Base-by-base conservation (phyloP, 106 monocot genomes). In the Dendrobium chrysotoxum region DNA sequence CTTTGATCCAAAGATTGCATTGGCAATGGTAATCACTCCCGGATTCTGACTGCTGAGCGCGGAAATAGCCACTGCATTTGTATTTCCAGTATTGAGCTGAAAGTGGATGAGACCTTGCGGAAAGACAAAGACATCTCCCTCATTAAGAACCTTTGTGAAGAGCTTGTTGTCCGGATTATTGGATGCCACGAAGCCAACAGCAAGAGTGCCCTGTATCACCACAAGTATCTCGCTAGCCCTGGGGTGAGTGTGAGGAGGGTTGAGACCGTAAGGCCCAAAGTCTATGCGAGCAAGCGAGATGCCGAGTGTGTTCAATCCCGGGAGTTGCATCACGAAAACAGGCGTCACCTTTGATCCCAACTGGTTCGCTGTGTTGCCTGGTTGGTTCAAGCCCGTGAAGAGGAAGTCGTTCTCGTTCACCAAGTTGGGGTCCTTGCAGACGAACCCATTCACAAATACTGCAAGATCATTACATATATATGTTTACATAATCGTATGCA, bases 211-310 rank as follows among this genome's bases (percentile, higher is more conserved):
- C 46, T 89, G 68, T 35, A 35, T 35, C 35, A 35, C 35, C 35
- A 90, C 5, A 6, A 97, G 86, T 6, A 94, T 3, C 90, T 97
- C 92, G 28, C 76, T 79, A 18, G 74, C 96, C 12, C 28, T 85
- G 4, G 96, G 94, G 86, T 97, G 96, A 47, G 89, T 91, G 94
- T 97, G 96, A 15, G 96, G 94, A 23, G 94, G 38, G 12, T 90
- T 90, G 17, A 92, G 94, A 16, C 86, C 86, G 2, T 38, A 40
- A 12, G 81, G 89, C 31, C 92, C 39, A 8, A 38, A 39, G 86
- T 92, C 92, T 17, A 90, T 85, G 25, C 96, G 87, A 39, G 89
- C 94, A 12, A 79, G 76, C 6, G 96, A 97, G 82, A 97, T 82
- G 35, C 96, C 94, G n/a, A 97, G 92, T 23, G 92, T 92, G 79